A percentile compares a stretch with the other conserved stretches of the same genome.
Evolutionary conservation across 139 green algal genomes (phyloP).

Genomic region (Desmodesmus armatus): DNA sequence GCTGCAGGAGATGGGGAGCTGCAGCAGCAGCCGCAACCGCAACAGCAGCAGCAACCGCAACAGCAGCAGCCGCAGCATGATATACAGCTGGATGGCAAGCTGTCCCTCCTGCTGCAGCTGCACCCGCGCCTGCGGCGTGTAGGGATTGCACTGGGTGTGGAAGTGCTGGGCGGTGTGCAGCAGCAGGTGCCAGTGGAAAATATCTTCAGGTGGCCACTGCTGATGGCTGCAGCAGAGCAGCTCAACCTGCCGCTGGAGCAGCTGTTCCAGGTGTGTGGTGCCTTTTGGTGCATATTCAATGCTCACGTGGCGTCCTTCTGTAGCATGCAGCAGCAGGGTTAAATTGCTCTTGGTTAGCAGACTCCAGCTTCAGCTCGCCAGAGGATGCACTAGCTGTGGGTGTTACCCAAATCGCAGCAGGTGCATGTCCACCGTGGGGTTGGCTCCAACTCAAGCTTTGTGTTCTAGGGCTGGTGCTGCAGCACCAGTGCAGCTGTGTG

Average conservation of each 20-base stretch:
- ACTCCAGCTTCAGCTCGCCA: no score
- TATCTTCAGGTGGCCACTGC: conserved; percentile 19
- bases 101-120: conserved; percentile 27
- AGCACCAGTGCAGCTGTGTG: no score
- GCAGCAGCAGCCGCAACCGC: neutral
- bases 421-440: no score
- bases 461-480: conserved; percentile 8
- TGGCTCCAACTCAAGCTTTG: no score
- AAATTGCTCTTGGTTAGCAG: no score
- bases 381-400: no score
- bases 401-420: no score
- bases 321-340: no score
- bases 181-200: neutral
- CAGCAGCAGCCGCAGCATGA: neutral
- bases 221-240: conserved; percentile 26
- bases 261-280: conserved; percentile 24
- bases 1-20: neutral
- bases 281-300: no score
- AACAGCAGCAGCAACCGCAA: neutral
- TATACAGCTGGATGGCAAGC: conserved; percentile 18
- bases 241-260: conserved; percentile 7
- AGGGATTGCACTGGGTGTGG: conserved; percentile 4
- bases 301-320: no score
- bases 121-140: neutral
- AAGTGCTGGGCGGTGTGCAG: conserved; percentile 30